Conservation (phyloP, 2,329 filamentous ascomycete species). For the Blastomyces percursus region DNA sequence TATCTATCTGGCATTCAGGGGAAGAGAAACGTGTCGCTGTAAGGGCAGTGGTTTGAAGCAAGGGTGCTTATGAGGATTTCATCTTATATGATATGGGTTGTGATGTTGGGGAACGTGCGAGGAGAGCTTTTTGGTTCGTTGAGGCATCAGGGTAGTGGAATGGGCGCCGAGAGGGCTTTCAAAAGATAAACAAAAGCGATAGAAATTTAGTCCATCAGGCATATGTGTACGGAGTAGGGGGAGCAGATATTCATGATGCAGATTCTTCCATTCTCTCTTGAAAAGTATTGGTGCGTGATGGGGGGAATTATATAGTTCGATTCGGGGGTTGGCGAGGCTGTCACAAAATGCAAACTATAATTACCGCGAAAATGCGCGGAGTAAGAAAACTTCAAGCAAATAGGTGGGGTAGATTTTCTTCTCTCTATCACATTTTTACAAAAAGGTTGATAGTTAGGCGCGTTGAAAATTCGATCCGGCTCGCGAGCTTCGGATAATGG, state of each 20-base stretch:
- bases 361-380: neutral
- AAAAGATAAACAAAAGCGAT: neutral
- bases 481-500: constrained; percentile 52
- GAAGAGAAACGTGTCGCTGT: neutral
- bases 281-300: neutral
- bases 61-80: neutral
- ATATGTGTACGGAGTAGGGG: neutral
- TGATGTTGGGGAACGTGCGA: neutral
- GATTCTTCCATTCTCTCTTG: neutral
- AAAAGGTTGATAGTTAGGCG: neutral
- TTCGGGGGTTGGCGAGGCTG: neutral
- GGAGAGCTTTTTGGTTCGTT: neutral
- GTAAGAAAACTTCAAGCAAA: neutral
- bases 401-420: neutral
- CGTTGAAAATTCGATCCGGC: constrained; percentile 31
- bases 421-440: neutral
- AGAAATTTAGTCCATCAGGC: neutral
- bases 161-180: neutral
- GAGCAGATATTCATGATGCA: neutral
- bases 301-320: neutral
- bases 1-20: neutral
- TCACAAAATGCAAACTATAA: neutral
- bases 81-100: neutral
- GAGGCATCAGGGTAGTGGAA: neutral
- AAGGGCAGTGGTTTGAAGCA: neutral